Evolutionary conservation across 78 protist genomes (phyloP).

Genomic region (Bigelowiella natans): DNA sequence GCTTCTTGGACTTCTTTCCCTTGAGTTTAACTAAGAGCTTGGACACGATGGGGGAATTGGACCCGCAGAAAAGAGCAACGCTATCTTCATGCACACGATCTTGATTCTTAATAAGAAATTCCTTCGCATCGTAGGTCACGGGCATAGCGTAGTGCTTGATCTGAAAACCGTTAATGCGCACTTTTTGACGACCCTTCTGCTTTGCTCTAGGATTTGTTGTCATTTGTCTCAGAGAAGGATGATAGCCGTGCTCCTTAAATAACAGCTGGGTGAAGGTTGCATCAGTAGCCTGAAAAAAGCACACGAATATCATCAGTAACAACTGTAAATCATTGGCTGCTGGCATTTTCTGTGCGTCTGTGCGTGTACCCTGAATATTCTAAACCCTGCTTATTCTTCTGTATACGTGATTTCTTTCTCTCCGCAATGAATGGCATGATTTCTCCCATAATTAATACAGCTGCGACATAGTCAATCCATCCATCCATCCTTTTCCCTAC

Average conservation of each 20-base stretch:
- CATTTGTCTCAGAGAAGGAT: not conserved
- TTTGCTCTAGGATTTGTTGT: not conserved
- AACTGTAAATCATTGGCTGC: no score
- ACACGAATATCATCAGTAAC: no score
- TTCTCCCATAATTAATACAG: no score
- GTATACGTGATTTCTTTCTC: no score
- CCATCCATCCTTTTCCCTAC: no score
- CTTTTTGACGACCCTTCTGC: not conserved
- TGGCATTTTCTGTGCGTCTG: no score
- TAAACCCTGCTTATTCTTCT: no score
- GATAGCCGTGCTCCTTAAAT: not conserved
- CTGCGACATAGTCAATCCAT: no score
- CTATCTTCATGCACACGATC: not conserved
- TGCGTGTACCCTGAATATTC: no score
- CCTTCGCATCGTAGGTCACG: slow-evolving; percentile 10
- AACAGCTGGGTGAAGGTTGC: not conserved
- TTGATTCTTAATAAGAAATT: not conserved
- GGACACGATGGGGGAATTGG: not conserved
- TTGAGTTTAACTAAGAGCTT: not conserved
- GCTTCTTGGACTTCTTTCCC: not conserved
- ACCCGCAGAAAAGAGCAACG: not conserved
- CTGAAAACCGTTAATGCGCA: not conserved
- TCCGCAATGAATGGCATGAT: no score
- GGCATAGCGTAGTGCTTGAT: not conserved
- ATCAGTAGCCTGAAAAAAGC: no score